Base-by-base conservation (phyloP, 176 grass and related monocot genomes). In the Triticum timopheevii region DNA sequence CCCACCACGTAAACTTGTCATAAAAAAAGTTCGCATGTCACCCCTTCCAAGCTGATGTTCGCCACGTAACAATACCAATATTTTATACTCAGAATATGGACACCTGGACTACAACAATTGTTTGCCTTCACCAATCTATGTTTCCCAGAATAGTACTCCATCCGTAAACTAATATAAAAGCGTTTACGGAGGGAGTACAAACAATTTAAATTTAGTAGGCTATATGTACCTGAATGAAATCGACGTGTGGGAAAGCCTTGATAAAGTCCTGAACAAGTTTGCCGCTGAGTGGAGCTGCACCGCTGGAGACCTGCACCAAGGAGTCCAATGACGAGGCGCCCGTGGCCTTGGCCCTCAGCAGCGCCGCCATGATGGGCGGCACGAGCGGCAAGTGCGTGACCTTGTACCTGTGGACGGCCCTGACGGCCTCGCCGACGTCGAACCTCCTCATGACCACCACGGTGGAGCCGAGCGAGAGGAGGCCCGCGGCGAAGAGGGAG, bases 401-500 rank as follows among this genome's bases (percentile, higher is more conserved):
- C 45, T 84, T 79, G 39, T 79, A 94, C 67, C 49, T 69, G 27
- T 84, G 68, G 47, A 98, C 89, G 20, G 86, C 80, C 69, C 20
- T 79, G 19, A 95, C 6, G 25, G 91, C 88, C 33, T 87, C 91
- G 22, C 31, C 54, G 11, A 82, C 42, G 50, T 88, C 74, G 56
- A 98, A 98, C 76, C 88, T 93, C 74, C 76, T 95, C 93, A 95
- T 90, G 34, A 95, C 92, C 23, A 95, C 93, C 31, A 98, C 86
- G 6, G 80, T 87, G 52, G 96, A 68, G 2, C 96, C 96, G 73
- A 98, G 79, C 27, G 96, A 92, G 10, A 95, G 81, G n/a, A 98
- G 88, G 0, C 96, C 96, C 22, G 92, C 82, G 36, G 93, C 77
- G 86, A 98, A 98, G 54, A 98, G 88, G 1, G 96, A 86, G 73